phyloP scores from a whole-genome alignment of 2,329 filamentous ascomycete species.

The Teratosphaeria pseudoeucalypti region DNA sequence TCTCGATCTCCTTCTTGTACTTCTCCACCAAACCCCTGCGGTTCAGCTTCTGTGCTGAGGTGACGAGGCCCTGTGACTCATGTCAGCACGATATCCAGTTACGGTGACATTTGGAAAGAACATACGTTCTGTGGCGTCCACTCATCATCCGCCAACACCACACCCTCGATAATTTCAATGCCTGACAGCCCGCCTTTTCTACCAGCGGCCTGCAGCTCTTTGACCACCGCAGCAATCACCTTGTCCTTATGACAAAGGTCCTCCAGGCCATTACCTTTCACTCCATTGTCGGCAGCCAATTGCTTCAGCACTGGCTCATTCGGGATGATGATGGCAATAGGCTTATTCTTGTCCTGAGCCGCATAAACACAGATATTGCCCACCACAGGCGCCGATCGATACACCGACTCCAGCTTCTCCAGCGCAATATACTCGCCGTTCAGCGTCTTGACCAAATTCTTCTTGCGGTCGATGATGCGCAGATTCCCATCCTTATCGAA shows the following conservation, averaged over 20 bases:
- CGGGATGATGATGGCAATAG: conserved; percentile 69
- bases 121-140: conserved; percentile 80
- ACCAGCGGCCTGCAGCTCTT: conserved; percentile 57
- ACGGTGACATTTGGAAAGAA: conserved; percentile 11
- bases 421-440: conserved; percentile 95
- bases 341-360: conserved; percentile 61
- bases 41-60: conserved; percentile 45
- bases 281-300: conserved; percentile 45
- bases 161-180: conserved; percentile 66
- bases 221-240: conserved; percentile 54
- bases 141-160: conserved; percentile 73
- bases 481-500: conserved; percentile 72
- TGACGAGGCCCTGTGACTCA: conserved; percentile 34
- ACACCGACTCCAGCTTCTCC: conserved; percentile 87
- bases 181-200: conserved; percentile 55
- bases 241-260: conserved; percentile 58
- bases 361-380: conserved; percentile 83
- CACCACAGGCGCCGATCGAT: conserved; percentile 68
- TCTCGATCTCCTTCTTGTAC: conserved; percentile 41
- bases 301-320: conserved; percentile 47
- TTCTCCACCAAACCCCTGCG: conserved; percentile 40
- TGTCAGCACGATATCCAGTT: background rate
- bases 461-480: conserved; percentile 87
- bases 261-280: conserved; percentile 54
- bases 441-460: conserved; percentile 93